Conservation (phyloP, 306 rosid species). For the Elaeagnus macrophylla region DNA sequence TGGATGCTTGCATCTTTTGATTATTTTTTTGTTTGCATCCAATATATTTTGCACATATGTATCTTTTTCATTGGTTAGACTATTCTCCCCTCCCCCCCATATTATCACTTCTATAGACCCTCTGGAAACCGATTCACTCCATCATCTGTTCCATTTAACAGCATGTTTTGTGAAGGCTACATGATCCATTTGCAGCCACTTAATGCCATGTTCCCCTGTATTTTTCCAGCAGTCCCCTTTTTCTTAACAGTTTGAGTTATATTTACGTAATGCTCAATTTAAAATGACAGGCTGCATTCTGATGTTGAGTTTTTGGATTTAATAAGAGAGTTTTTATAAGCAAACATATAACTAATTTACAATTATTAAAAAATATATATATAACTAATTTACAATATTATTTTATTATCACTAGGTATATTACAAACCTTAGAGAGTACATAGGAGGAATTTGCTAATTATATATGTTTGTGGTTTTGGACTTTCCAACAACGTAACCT, state of each 20-base stretch:
- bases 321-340: no score
- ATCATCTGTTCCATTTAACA: not conserved
- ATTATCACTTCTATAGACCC: not conserved
- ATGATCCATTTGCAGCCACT: not conserved
- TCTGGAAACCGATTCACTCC: not conserved
- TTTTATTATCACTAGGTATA: no score
- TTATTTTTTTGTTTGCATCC: no score
- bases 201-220: not conserved
- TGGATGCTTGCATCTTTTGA: no score
- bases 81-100: not conserved
- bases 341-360: no score
- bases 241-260: not conserved
- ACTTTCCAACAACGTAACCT: not conserved
- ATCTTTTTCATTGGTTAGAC: not conserved
- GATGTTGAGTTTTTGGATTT: no score
- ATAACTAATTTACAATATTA: no score
- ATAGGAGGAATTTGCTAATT: not conserved
- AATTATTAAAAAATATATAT: no score
- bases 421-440: no score
- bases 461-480: not conserved
- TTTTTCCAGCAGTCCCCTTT: not conserved
- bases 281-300: no score
- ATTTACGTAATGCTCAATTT: not conserved
- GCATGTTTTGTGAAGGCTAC: not conserved
- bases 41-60: no score